Evolutionary conservation across 192 early-diverging fungal species (phyloP).

Genomic region (Dissophora ornata): DNA sequence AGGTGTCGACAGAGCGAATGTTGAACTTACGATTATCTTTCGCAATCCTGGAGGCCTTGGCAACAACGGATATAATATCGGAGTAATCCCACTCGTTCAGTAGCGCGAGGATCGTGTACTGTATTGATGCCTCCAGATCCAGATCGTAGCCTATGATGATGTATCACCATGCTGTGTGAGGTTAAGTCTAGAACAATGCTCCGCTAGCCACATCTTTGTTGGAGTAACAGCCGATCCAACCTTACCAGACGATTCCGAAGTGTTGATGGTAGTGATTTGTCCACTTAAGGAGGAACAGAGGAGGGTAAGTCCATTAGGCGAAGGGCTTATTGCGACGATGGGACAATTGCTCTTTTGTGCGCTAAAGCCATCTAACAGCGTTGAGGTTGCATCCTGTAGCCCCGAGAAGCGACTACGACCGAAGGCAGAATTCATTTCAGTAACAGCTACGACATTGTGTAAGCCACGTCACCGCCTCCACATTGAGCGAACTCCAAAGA

Average conservation of each 20-base stretch:
- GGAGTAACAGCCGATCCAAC: too few relatives aligned
- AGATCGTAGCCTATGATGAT: slow-evolving; percentile 31
- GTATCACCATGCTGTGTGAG: too few relatives aligned
- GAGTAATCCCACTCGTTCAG: slow-evolving; percentile 54
- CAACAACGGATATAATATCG: slow-evolving; percentile 30
- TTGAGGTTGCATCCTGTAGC: slow-evolving; percentile 19
- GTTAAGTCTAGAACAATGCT: too few relatives aligned
- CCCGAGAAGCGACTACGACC: slow-evolving; percentile 29
- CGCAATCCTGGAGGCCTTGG: slow-evolving; percentile 15
- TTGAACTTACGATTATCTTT: slow-evolving; percentile 22
- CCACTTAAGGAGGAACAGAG: slow-evolving; percentile 18
- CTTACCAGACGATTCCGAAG: slow-evolving; percentile 20
- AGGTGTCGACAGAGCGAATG: too few relatives aligned
- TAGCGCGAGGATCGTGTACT: slow-evolving; percentile 24
- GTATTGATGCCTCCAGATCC: slow-evolving; percentile 30
- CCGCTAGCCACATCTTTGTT: too few relatives aligned
- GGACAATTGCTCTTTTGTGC: slow-evolving; percentile 3
- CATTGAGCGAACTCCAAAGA: too few relatives aligned
- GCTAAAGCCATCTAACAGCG: slow-evolving; percentile 30
- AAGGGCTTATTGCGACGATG: slow-evolving; percentile 24
- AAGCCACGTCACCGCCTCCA: too few relatives aligned
- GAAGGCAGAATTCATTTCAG: too few relatives aligned
- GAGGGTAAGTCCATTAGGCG: slow-evolving; percentile 36
- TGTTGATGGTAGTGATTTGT: slow-evolving; percentile 17
- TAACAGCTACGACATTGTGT: too few relatives aligned